Conservation (phyloP, 1,284 basidiomycete species). For the Rhodotorula sp. region DNA sequence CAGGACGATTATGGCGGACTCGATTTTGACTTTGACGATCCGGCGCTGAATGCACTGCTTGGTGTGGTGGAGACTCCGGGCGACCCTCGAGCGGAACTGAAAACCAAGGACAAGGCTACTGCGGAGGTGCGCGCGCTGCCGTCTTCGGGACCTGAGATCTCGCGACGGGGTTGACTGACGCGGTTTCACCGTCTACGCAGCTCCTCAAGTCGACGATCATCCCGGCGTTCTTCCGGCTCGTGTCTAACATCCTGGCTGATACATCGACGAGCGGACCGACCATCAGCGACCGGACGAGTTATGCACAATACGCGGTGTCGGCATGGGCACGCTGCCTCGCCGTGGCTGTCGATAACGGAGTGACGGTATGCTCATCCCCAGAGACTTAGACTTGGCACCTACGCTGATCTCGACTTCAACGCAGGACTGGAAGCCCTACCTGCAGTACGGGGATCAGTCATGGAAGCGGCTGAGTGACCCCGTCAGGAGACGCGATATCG, state of each 20-base stretch:
- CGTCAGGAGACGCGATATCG: slow-evolving; percentile 61
- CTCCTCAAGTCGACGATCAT: slow-evolving; percentile 60
- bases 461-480: slow-evolving; percentile 62
- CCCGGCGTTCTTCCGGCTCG: slow-evolving; percentile 62
- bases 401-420: neutral
- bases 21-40: slow-evolving; percentile 59
- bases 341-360: slow-evolving; percentile 63
- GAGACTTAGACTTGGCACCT: slow-evolving; percentile 20
- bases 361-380: slow-evolving; percentile 52
- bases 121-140: slow-evolving; percentile 44
- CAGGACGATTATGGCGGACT: slow-evolving; percentile 64
- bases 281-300: slow-evolving; percentile 45
- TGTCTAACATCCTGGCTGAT: slow-evolving; percentile 57
- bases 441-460: slow-evolving; percentile 60
- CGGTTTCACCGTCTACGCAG: too few species aligned
- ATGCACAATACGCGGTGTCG: slow-evolving; percentile 61
- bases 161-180: slow-evolving; percentile 14
- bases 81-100: neutral
- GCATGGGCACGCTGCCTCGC: slow-evolving; percentile 75
- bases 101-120: slow-evolving; percentile 46
- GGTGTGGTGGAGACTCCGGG: slow-evolving; percentile 45
- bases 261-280: slow-evolving; percentile 19
- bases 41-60: slow-evolving; percentile 58
- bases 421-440: slow-evolving; percentile 66
- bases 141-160: neutral